Conservation (phyloP, 2,329 filamentous ascomycete genomes). For the Cyphellophora attinorum region DNA sequence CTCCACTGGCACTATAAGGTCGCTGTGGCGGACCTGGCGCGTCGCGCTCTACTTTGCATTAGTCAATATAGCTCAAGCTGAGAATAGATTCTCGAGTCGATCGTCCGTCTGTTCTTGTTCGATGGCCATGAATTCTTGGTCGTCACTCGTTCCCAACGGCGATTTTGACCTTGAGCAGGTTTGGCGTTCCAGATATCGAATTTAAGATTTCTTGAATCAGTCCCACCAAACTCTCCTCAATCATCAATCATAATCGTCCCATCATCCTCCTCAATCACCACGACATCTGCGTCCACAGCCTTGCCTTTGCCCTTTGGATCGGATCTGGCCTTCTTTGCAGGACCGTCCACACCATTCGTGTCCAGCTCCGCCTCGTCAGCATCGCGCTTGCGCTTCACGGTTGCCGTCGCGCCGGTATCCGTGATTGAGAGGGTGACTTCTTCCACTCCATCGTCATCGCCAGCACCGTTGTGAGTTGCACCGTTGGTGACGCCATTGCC, state of each 20-base stretch:
- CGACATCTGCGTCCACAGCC: conserved; percentile 26
- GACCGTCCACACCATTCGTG: conserved; percentile 12
- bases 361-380: conserved; percentile 30
- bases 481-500: conserved; percentile 6
- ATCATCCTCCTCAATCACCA: conserved; percentile 41
- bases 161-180: too few species aligned
- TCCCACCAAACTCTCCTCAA: conserved; percentile 37
- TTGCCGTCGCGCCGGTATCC: background rate
- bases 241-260: conserved; percentile 60
- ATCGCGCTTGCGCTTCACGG: conserved; percentile 18
- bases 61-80: too few species aligned
- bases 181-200: too few species aligned
- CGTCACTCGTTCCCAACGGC: too few species aligned
- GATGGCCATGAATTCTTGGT: too few species aligned
- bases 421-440: conserved; percentile 33
- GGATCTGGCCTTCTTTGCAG: background rate
- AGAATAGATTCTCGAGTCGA: too few species aligned
- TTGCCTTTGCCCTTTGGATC: conserved; percentile 26
- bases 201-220: too few species aligned
- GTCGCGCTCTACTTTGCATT: too few species aligned
- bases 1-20: too few species aligned
- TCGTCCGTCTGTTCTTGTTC: too few species aligned
- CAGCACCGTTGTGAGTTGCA: conserved; percentile 15
- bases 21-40: too few species aligned
- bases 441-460: conserved; percentile 3